Evolutionary conservation across 768 basidiomycete species (phyloP), one percentile per base, ranked within the genome.

Genomic region (Exidia glandulosa): DNA sequence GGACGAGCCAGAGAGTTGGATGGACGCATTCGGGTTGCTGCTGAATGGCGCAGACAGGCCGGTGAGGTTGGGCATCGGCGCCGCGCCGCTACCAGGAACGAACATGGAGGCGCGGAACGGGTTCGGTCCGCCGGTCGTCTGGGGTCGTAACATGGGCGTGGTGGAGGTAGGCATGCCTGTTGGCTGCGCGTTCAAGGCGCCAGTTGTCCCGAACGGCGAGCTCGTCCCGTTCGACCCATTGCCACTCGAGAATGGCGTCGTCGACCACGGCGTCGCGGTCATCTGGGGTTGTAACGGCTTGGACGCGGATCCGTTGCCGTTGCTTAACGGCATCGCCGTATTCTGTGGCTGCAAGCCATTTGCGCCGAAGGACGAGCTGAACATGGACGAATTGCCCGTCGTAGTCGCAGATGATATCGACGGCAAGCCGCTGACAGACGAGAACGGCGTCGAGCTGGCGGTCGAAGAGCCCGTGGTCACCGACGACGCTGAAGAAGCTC

Each of bases 111-210:
- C 69, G 29, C 77, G 70, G 72, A 78, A 78, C 13, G 77, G 77
- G 61, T 78, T 78, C 34, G 71, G 72, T 1, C 62, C 61, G 1
- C 76, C 76, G 1, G 76, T 77, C 55, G 67, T 64, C 61, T 78
- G 77, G 2, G 77, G 75, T 23, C 74, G 68, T 31, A 77, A 84
- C 81, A 55, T 84, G 74, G 32, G 86, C 73, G 23, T 68, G 69
- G 37, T 76, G n/a, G n/a, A n/a, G n/a, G n/a, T n/a, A n/a, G n/a
- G n/a, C 68, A 66, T 27, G n/a, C 70, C 67, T 4, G 72, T 70
- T 31, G 67, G 67, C 58, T 80, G 79, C 10, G 69, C 59, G 59
- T 67, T 74, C 25, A 79, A 56, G 27, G 70, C 67, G 10, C 69
- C 68, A 37, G 65, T 58, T 31, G 56, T 60, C 45, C 59, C 69